Base-by-base conservation (phyloP, 1,284 basidiomycete species). In the Kalmanozyma brasiliensis region DNA sequence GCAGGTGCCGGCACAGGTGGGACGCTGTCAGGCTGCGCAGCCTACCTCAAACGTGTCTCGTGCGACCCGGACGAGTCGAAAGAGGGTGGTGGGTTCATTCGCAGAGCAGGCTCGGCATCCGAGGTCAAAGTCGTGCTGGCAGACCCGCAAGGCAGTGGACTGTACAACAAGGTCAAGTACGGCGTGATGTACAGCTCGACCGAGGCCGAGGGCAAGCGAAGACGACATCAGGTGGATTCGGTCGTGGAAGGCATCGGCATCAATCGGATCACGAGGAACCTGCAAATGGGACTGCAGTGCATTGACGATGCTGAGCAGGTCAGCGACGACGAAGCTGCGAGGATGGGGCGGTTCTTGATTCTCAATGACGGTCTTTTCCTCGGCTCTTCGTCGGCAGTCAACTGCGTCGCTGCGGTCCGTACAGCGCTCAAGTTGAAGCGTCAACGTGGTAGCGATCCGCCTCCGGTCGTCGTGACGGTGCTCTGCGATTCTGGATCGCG, bases 1-100 rank as follows among this genome's bases (percentile, higher is more conserved):
- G 89, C 90, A n/a, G 96, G 96, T 1, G 94, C 94, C 60, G 93
- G 93, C 87, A 98, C 95, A 0, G 96, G 96, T 6, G 96, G 96
- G 3, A 98, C 95, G 0, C 88, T 99, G 34, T 89, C 93, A 0
- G 96, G 95, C 0, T 88, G 87, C 1, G 93, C 92, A 0, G 87
- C 85, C 38, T 96, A 87, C 77, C 84, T 98, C 44, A 96, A 85
- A 61, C 69, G 62, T 9, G 63, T 63, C n/a, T 86, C 63, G n/a
- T 72, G 63, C 56, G 56, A 66, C 29, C 57, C 60, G 1, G 53
- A 62, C 16, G 64, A 67, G 19, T 67, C 58, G 2, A 47, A n/a
- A 13, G 44, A 43, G 4, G 62, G 47, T 5, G 62, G 62, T 2
- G 53, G 47, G 0, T 62, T 63, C 32, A 60, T 59, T 16, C 24